These are phyloP conservation scores for Calonectria pauciramosa DNA, from an alignment of 2,329 filamentous ascomycete species.

Conservation along the genomic window DNA sequence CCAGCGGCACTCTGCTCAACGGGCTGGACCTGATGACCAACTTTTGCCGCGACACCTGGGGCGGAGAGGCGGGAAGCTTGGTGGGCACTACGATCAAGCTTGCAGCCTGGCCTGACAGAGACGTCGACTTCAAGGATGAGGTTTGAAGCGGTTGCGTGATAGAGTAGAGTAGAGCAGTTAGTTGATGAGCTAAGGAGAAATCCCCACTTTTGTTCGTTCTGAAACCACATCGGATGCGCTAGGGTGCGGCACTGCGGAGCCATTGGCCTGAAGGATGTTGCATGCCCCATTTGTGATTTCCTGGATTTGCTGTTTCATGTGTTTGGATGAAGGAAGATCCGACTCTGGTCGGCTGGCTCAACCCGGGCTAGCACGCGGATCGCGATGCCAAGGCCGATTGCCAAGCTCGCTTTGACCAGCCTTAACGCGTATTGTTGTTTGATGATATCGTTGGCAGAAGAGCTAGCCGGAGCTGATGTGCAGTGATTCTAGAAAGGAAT, in stretches of 20 bases:
- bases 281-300: background rate
- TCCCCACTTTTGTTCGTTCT: background rate
- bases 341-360: too few species aligned
- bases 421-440: background rate
- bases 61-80: conserved; percentile 35
- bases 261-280: background rate
- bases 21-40: conserved; percentile 51
- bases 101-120: conserved; percentile 46
- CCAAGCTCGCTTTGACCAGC: background rate
- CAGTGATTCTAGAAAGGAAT: background rate
- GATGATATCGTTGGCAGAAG: background rate
- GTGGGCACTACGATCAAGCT: conserved; percentile 35
- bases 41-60: conserved; percentile 49
- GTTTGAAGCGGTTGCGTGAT: background rate
- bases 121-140: conserved; percentile 51
- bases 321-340: background rate
- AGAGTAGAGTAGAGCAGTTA: background rate
- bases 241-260: background rate
- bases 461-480: background rate
- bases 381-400: background rate
- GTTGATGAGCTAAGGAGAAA: background rate
- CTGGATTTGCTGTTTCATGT: background rate
- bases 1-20: conserved; percentile 51
- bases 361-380: background rate
- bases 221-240: background rate